Evolutionary conservation across 2,329 filamentous ascomycete genomes (phyloP), one percentile per base, ranked within the genome.

Genomic region (Cladobotryum mycophilum): DNA sequence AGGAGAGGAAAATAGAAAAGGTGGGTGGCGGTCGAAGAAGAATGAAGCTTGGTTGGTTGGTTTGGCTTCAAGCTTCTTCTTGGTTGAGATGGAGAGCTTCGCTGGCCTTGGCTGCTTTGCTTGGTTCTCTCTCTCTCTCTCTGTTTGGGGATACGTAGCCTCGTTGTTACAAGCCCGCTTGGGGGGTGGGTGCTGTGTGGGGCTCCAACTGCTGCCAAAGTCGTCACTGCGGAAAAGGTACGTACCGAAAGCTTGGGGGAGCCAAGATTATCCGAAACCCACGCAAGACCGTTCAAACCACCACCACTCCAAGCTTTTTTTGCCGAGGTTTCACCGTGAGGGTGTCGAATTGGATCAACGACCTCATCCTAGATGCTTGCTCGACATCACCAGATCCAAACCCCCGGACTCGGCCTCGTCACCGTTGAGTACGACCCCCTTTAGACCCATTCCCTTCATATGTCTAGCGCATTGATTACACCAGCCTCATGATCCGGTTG

Each of bases 71-170:
- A 30, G 25, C 25, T 51, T 55, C 52, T 60, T 55, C 48, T n/a
- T n/a, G n/a, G n/a, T n/a, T 34, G 45, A 41, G 38, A 41, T 41
- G 38, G 20, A 41, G 38, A 41, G 38, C 38, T 41, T 18, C 38
- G 17, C 38, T 41, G 38, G 38, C 38, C 37, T 41, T 41, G 38
- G 15, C 17, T 17, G 15, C 38, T n/a, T n/a, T 38, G 14, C 14
- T 18, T 41, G 38, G 20, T 20, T 17, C 36, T n/a, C 9, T 15
- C n/a, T 25, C 11, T 50, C 50, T 18, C 37, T 25, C 34, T 48
- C 60, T 56, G 56, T 58, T 66, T 65, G 56, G 61, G 66, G 61
- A 68, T 68, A 69, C 67, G 66, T 69, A 67, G 65, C 66, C 65
- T 67, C 55, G 57, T 30, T 30, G 8, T 20, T 20, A 36, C 12